Evolutionary conservation across 2,329 filamentous ascomycete genomes (phyloP).

Genomic region (Fonsecaea pugnacius): DNA sequence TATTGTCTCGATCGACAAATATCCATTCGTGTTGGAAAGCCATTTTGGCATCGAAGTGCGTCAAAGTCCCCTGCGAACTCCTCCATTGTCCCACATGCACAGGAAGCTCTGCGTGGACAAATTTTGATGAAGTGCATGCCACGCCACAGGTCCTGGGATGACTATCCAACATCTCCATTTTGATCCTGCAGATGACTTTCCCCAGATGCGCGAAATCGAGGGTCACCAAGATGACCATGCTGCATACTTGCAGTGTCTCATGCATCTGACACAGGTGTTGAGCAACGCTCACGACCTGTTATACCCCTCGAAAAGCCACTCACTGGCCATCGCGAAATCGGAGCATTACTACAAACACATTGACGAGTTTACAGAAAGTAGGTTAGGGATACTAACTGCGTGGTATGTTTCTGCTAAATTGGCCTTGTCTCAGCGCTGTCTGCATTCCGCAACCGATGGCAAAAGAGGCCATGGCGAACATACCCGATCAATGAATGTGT

Average conservation of each 20-base stretch:
- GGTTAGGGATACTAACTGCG: neutral
- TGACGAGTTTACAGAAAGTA: constrained; percentile 23
- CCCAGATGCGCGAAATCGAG: constrained; percentile 24
- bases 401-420: constrained; percentile 10
- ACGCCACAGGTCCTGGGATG: constrained; percentile 23
- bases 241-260: constrained; percentile 28
- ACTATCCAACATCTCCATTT: constrained; percentile 23
- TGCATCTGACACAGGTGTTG: constrained; percentile 24
- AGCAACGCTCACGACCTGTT: constrained; percentile 25
- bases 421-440: constrained; percentile 12
- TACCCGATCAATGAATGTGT: constrained; percentile 27
- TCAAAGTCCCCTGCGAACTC: neutral
- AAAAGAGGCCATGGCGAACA: constrained; percentile 24
- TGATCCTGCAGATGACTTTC: constrained; percentile 24
- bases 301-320: constrained; percentile 24
- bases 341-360: constrained; percentile 28
- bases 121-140: neutral
- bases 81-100: neutral
- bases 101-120: neutral
- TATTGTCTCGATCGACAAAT: constrained; percentile 26
- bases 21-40: constrained; percentile 26
- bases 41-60: constrained; percentile 28
- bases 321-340: constrained; percentile 23
- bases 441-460: constrained; percentile 24
- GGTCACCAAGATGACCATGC: constrained; percentile 24